Conservation (phyloP, 1,284 basidiomycete species). For the Boletellus deceptivus region DNA sequence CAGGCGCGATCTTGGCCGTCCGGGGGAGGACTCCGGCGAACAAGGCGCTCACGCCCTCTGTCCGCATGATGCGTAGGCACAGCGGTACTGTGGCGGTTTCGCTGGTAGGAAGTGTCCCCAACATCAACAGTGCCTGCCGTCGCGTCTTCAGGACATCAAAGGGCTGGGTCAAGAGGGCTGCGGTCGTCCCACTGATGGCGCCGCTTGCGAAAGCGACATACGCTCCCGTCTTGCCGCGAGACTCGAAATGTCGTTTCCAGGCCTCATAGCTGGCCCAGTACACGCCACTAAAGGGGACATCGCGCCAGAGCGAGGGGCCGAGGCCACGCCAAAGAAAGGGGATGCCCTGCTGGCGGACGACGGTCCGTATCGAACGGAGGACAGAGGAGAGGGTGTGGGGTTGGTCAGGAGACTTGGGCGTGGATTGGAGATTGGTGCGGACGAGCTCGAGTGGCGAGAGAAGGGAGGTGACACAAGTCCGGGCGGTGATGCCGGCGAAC, state of each 20-base stretch:
- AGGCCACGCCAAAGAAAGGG: slow-evolving; percentile 86
- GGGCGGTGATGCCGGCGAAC: slow-evolving; percentile 78
- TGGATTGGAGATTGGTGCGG: slow-evolving; percentile 91
- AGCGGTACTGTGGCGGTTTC: slow-evolving; percentile 58
- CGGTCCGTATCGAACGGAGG: slow-evolving; percentile 55
- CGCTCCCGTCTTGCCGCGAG: slow-evolving; percentile 59
- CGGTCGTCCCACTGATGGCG: slow-evolving; percentile 75
- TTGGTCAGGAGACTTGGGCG: slow-evolving; percentile 61
- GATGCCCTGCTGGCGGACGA: slow-evolving; percentile 66
- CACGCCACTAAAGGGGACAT: slow-evolving; percentile 94
- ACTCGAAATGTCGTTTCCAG: slow-evolving; percentile 55
- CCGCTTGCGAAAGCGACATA: slow-evolving; percentile 81
- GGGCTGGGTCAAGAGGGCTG: slow-evolving; percentile 89
- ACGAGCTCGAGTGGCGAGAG: slow-evolving; percentile 92
- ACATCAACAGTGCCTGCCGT: slow-evolving; percentile 74
- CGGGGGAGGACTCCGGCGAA: slow-evolving; percentile 88
- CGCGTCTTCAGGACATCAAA: slow-evolving; percentile 97
- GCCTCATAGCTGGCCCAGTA: slow-evolving; percentile 85
- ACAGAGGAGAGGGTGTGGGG: slow-evolving; percentile 77
- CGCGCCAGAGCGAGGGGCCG: slow-evolving; percentile 91
- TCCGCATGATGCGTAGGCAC: slow-evolving; percentile 66
- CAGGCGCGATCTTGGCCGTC: slow-evolving; percentile 96
- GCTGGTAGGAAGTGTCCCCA: slow-evolving; percentile 38
- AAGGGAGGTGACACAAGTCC: slow-evolving; percentile 77
- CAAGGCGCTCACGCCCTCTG: slow-evolving; percentile 77